phyloP scores from a whole-genome alignment of 345 rosid species.

The Psidium guajava region DNA sequence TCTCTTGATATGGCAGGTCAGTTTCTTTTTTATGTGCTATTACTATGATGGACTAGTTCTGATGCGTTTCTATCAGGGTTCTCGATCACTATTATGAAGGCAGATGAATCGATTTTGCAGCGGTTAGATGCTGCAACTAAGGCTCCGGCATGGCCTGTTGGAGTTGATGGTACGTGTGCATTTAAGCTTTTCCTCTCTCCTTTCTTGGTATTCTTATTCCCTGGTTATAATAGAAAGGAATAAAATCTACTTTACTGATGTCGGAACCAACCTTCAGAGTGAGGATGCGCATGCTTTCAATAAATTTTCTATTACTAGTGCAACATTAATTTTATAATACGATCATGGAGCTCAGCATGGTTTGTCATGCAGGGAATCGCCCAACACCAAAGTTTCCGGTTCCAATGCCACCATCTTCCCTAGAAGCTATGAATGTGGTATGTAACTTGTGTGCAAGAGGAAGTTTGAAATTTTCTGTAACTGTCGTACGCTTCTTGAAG shows the following conservation, averaged over 20 bases:
- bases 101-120: conserved; percentile 57
- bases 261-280: neutral
- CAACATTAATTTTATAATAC: neutral
- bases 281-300: neutral
- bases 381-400: conserved; percentile 87
- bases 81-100: conserved; percentile 86
- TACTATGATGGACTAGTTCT: neutral
- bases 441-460: neutral
- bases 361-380: conserved; percentile 39
- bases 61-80: conserved; percentile 38
- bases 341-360: neutral
- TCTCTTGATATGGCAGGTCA: conserved; percentile 99
- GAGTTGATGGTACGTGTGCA: conserved; percentile 45
- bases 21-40: neutral
- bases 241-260: neutral
- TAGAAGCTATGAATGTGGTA: conserved; percentile 54
- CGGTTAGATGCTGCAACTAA: conserved; percentile 80
- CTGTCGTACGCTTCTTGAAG: neutral
- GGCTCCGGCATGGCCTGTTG: conserved; percentile 94
- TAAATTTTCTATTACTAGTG: neutral
- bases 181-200: neutral
- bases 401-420: conserved; percentile 52
- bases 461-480: neutral
- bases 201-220: neutral
- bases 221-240: neutral